Conservation (phyloP, 768 basidiomycete species). For the Lentinus brumalis region DNA sequence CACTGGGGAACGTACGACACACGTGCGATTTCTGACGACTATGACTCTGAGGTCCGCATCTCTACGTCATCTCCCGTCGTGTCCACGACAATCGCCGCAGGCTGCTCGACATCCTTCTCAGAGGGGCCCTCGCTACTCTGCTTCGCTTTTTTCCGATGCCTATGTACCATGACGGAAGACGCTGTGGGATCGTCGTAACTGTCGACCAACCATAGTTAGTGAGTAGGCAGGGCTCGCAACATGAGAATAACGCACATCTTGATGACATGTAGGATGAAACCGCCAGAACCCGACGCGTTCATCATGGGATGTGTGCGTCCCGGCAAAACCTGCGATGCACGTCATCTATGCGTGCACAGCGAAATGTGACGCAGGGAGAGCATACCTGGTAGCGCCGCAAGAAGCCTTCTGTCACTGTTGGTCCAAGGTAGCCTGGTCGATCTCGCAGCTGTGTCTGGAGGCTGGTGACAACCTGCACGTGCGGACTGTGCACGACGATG, state of each 20-base stretch:
- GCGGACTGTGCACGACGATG: conserved; percentile 85
- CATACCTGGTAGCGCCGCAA: conserved; percentile 83
- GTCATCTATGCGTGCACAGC: conserved; percentile 37
- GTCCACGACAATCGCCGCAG: background rate
- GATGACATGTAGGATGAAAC: conserved; percentile 82
- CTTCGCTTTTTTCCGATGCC: conserved; percentile 44
- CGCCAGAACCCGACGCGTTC: conserved; percentile 87
- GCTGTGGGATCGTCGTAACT: conserved; percentile 72
- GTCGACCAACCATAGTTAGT: background rate
- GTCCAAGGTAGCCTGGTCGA: conserved; percentile 68
- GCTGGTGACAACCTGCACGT: conserved; percentile 77
- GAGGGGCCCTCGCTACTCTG: conserved; percentile 10
- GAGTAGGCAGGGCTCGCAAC: background rate
- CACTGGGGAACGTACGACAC: background rate
- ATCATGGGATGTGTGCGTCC: conserved; percentile 96
- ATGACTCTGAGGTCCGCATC: conserved; percentile 16
- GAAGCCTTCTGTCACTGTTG: conserved; percentile 85
- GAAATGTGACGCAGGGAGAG: conserved; percentile 23
- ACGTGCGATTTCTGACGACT: background rate
- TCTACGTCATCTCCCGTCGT: conserved; percentile 9
- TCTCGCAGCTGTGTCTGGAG: conserved; percentile 71
- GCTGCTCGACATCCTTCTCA: background rate
- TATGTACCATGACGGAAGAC: conserved; percentile 51
- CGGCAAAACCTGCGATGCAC: conserved; percentile 50
- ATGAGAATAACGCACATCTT: conserved; percentile 66